These are phyloP conservation scores for Porcisia deanei DNA, from an alignment of 208 protist species.

Conservation along the genomic window DNA sequence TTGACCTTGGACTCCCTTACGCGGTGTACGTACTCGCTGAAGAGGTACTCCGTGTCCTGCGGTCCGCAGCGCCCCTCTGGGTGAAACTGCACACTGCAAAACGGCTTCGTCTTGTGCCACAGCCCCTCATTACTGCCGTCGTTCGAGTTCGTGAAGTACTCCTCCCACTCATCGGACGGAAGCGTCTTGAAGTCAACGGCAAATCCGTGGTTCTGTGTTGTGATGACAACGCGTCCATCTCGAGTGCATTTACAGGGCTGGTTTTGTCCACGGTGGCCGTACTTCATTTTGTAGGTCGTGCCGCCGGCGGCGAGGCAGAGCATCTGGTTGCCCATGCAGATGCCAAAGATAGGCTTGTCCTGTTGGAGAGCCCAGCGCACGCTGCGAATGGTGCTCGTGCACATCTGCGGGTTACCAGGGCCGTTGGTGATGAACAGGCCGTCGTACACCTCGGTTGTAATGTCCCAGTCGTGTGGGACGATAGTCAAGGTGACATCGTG, in stretches of 20 bases:
- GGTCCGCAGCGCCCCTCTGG: conserved; percentile 97
- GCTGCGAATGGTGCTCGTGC: conserved; percentile 92
- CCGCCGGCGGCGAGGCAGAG: conserved; percentile 93
- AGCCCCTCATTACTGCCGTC: conserved; percentile 98
- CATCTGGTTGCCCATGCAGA: conserved; percentile 99
- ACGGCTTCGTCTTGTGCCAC: conserved; percentile 94
- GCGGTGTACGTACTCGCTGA: conserved; percentile 94
- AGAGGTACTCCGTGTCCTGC: conserved; percentile 98
- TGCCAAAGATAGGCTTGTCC: conserved; percentile 97
- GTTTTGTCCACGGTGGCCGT: conserved; percentile 99
- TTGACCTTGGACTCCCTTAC: conserved; percentile 79
- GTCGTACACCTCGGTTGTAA: conserved; percentile 94
- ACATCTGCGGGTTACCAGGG: conserved; percentile 92
- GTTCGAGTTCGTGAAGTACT: conserved; percentile 98
- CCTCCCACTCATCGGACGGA: conserved; percentile 90
- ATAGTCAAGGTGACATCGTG: conserved; percentile 87
- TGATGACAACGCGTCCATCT: conserved; percentile 94
- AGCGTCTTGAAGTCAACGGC: conserved; percentile 95
- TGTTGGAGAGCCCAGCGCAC: conserved; percentile 88
- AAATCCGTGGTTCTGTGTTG: conserved; percentile 98
- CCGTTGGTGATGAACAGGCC: conserved; percentile 98
- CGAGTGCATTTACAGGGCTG: conserved; percentile 93
- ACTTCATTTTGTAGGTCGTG: conserved; percentile 98
- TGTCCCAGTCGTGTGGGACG: conserved; percentile 96
- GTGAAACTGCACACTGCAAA: conserved; percentile 98